Evolutionary conservation across 31 red algal genomes (phyloP).

Genomic region (Asparagopsis taxiformis): DNA sequence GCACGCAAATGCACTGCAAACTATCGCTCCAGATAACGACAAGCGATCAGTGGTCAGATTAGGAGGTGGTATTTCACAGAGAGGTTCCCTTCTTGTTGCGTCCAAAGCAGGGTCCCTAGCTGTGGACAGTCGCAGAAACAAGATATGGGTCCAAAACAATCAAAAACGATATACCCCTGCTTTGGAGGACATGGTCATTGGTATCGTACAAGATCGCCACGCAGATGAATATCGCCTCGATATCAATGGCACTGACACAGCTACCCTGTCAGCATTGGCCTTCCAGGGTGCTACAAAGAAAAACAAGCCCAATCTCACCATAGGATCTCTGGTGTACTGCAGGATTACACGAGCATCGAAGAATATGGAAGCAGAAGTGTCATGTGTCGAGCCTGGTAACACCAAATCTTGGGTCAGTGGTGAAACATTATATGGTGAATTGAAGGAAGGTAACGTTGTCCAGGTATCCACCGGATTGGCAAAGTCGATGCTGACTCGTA

Average conservation of each 20-base stretch:
- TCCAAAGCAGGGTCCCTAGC: conserved; percentile 25
- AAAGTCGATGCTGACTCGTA: conserved; percentile 14
- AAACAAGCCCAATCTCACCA: conserved; percentile 53
- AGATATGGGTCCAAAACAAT: conserved; percentile 47
- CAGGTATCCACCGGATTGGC: conserved; percentile 48
- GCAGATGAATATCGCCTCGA: conserved; percentile 69
- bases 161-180: conserved; percentile 52
- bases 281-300: conserved; percentile 93
- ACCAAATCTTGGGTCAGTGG: conserved; percentile 70
- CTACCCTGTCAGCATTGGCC: conserved; percentile 50
- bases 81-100: neutral
- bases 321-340: conserved; percentile 67
- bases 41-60: conserved; percentile 48
- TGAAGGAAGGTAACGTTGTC: conserved; percentile 56
- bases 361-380: conserved; percentile 66
- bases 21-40: neutral
- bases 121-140: conserved; percentile 22
- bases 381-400: conserved; percentile 74
- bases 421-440: conserved; percentile 72
- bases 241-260: conserved; percentile 57
- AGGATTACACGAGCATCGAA: conserved; percentile 49
- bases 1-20: neutral
- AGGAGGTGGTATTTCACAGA: conserved; percentile 40
- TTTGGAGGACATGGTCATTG: conserved; percentile 76
- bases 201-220: conserved; percentile 56